Conservation (phyloP, 179 eudicot species). For the Dionaea muscipula region DNA sequence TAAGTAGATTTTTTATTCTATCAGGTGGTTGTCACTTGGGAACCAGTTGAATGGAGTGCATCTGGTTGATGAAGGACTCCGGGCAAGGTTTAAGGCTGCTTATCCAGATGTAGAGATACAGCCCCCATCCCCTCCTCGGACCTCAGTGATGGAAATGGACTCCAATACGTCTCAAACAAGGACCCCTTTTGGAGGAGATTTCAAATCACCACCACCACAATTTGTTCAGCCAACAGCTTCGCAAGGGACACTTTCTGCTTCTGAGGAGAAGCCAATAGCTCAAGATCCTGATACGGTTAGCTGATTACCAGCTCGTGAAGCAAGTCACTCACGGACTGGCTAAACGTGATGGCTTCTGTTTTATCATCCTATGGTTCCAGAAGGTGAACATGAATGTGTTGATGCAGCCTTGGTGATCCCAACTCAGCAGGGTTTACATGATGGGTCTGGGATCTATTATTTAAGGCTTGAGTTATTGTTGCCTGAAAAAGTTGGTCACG, state of each 20-base stretch:
- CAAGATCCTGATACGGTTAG: slow-evolving; percentile 41
- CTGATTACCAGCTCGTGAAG: slow-evolving; percentile 17
- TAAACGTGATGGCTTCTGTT: too few relatives aligned
- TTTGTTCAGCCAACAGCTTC: slow-evolving; percentile 24
- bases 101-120: slow-evolving; percentile 88
- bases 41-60: slow-evolving; percentile 76
- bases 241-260: slow-evolving; percentile 15
- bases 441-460: too few relatives aligned
- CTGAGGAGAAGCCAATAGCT: slow-evolving; percentile 36
- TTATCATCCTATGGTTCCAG: too few relatives aligned
- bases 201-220: slow-evolving; percentile 24
- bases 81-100: slow-evolving; percentile 94
- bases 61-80: slow-evolving; percentile 74
- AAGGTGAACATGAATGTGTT: too few relatives aligned
- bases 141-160: slow-evolving; percentile 81
- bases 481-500: too few relatives aligned
- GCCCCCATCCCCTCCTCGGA: slow-evolving; percentile 82
- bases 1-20: background rate
- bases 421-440: too few relatives aligned
- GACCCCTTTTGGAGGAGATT: slow-evolving; percentile 40
- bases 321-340: too few relatives aligned
- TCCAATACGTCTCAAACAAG: slow-evolving; percentile 14
- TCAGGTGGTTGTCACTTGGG: slow-evolving; percentile 93
- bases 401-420: too few relatives aligned
- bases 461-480: too few relatives aligned